These are phyloP conservation scores for Aspergillus brunneoviolaceus DNA, from an alignment of 2,329 filamentous ascomycete species.

Conservation along the genomic window DNA sequence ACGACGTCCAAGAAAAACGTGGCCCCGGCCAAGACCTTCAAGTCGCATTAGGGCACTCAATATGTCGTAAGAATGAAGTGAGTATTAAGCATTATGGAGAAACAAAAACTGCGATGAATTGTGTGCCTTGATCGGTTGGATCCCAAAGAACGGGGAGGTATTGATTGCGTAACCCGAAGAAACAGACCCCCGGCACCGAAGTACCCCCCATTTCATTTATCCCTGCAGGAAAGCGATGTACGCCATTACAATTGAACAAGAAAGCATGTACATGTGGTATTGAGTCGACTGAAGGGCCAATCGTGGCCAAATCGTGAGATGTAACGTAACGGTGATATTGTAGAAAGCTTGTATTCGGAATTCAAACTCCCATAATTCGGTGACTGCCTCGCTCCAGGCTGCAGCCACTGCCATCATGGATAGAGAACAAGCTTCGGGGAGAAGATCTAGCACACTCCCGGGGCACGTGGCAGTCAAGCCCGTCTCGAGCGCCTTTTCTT, in stretches of 20 bases:
- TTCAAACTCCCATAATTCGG: background rate
- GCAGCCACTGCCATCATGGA: conserved; percentile 1
- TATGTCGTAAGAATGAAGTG: background rate
- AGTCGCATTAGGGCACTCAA: background rate
- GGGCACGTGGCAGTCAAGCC: conserved; percentile 1
- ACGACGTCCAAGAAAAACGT: background rate
- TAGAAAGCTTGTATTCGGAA: background rate
- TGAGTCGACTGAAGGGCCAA: background rate
- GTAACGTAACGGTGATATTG: conserved; percentile 9
- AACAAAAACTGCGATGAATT: background rate
- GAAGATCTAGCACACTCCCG: background rate
- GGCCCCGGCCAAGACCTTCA: background rate
- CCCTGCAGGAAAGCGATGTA: background rate
- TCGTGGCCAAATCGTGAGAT: conserved; percentile 1
- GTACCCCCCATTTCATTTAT: background rate
- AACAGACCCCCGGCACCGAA: background rate
- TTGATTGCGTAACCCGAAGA: background rate
- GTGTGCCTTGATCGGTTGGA: background rate
- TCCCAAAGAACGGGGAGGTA: background rate
- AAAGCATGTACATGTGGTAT: background rate
- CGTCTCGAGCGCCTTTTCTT: conserved; percentile 24
- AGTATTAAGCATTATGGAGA: background rate
- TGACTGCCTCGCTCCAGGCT: conserved; percentile 5
- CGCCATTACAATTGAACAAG: background rate
- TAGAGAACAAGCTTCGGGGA: background rate